phyloP scores from a whole-genome alignment of 2,329 filamentous ascomycete genomes.

The Penicillium fuscoglaucum region DNA sequence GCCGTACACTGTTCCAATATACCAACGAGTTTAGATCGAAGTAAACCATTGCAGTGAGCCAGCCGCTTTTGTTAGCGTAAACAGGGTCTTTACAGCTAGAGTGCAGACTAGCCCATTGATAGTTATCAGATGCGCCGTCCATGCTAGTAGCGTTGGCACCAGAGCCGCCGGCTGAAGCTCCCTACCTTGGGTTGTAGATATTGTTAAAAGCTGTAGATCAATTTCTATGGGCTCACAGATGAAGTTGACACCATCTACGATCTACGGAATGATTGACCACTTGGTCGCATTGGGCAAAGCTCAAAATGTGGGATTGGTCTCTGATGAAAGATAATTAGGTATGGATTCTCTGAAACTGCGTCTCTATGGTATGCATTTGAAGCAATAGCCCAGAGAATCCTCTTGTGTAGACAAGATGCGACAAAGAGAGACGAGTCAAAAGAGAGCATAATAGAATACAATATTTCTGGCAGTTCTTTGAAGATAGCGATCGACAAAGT shows the following conservation, averaged over 20 bases:
- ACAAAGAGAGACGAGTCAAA: neutral
- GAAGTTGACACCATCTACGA: neutral
- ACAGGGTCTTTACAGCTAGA: conserved; percentile 46
- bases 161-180: conserved; percentile 23
- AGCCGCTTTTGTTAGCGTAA: conserved; percentile 5
- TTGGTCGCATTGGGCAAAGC: too few species aligned
- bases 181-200: neutral
- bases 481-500: neutral
- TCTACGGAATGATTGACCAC: neutral
- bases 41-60: neutral
- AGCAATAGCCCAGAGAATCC: neutral
- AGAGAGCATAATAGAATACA: neutral
- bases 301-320: neutral
- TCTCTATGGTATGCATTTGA: neutral
- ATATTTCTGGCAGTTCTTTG: neutral
- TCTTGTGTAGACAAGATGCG: neutral
- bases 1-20: neutral
- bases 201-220: neutral
- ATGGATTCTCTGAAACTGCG: neutral
- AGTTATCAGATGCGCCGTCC: conserved; percentile 16
- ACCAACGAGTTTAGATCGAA: neutral
- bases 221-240: neutral
- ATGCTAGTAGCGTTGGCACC: conserved; percentile 23
- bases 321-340: neutral
- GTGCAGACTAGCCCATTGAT: conserved; percentile 41